Evolutionary conservation across 1,284 basidiomycete genomes (phyloP).

Genomic region (Stygiomarasmius scandens): DNA sequence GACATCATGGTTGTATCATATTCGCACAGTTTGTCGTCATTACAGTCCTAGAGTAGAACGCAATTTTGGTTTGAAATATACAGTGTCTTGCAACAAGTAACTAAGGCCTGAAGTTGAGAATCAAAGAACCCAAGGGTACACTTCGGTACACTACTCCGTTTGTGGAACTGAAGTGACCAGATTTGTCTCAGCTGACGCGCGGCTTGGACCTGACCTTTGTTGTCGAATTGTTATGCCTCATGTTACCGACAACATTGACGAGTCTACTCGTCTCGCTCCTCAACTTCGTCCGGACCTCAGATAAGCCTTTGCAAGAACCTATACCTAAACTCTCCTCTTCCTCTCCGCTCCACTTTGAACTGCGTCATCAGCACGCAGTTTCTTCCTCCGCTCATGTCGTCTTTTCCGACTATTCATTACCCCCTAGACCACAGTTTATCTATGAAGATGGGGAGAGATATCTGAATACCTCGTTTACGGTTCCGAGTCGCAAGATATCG

Average conservation of each 20-base stretch:
- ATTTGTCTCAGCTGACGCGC: neutral
- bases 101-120: too few relatives aligned
- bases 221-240: slow-evolving; percentile 31
- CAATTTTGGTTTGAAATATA: neutral
- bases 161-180: neutral
- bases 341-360: slow-evolving; percentile 50
- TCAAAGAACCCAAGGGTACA: too few relatives aligned
- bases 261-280: slow-evolving; percentile 46
- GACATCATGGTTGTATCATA: neutral
- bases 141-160: too few relatives aligned
- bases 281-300: slow-evolving; percentile 26
- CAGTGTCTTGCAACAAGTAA: too few relatives aligned
- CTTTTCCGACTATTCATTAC: slow-evolving; percentile 54
- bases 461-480: slow-evolving; percentile 33
- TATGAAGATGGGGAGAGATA: neutral
- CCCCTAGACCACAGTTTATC: slow-evolving; percentile 15
- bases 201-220: neutral
- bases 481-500: slow-evolving; percentile 42
- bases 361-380: slow-evolving; percentile 69
- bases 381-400: slow-evolving; percentile 57
- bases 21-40: neutral
- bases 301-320: slow-evolving; percentile 13
- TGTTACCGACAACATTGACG: slow-evolving; percentile 49
- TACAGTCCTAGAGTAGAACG: neutral
- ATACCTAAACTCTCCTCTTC: slow-evolving; percentile 6